Conservation (phyloP, 208 protist genomes). For the Leishmania martiniquensis region DNA sequence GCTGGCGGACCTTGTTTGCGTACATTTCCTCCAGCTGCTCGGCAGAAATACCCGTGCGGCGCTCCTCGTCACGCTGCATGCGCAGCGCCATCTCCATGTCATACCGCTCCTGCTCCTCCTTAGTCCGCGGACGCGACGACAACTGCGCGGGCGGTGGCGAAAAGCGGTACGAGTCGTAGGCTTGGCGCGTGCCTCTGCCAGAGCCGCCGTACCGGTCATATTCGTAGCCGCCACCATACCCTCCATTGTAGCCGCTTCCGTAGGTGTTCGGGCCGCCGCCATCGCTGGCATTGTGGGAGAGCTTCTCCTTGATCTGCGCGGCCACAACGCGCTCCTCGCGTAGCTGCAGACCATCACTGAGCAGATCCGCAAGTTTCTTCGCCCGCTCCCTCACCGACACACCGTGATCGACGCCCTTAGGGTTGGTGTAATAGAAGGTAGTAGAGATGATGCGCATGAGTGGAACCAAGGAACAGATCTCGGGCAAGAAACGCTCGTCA, state of each 20-base stretch:
- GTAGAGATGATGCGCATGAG: constrained; percentile 73
- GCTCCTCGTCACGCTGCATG: constrained; percentile 89
- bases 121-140: constrained; percentile 39
- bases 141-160: constrained; percentile 3
- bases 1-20: constrained; percentile 40
- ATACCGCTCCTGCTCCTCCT: constrained; percentile 86
- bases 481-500: constrained; percentile 57
- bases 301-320: constrained; percentile 63
- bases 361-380: constrained; percentile 78
- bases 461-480: constrained; percentile 72
- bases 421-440: constrained; percentile 87
- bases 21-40: constrained; percentile 79
- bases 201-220: constrained; percentile 13
- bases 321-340: constrained; percentile 84
- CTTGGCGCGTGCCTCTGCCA: constrained; percentile 17
- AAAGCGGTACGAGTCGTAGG: constrained; percentile 34
- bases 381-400: constrained; percentile 87
- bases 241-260: constrained; percentile 18
- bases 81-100: constrained; percentile 86
- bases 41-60: constrained; percentile 60
- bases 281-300: constrained; percentile 50
- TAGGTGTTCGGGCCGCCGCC: constrained; percentile 33
- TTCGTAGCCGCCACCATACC: not conserved
- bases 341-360: constrained; percentile 78
- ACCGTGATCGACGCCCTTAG: constrained; percentile 88